phyloP scores from a whole-genome alignment of 768 basidiomycete genomes.

The Termitomyces sp. region DNA sequence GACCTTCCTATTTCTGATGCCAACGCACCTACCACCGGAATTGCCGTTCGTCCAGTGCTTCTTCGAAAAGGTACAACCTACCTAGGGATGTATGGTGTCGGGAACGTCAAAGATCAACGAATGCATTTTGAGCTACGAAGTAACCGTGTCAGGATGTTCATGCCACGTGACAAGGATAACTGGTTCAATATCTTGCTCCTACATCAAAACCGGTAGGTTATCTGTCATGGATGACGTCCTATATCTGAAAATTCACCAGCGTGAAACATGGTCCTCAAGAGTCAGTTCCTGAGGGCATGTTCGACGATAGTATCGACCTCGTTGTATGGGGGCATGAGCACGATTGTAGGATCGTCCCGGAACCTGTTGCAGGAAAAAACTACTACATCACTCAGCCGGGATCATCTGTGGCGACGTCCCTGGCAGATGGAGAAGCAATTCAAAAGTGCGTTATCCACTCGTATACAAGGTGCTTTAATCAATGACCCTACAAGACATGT shows the following conservation, averaged over 20 bases:
- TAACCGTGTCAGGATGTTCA: slow-evolving; percentile 94
- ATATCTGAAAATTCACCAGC: slow-evolving; percentile 33
- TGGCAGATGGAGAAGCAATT: slow-evolving; percentile 89
- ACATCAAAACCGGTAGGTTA: slow-evolving; percentile 89
- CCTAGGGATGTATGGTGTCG: slow-evolving; percentile 93
- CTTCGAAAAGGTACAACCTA: slow-evolving; percentile 82
- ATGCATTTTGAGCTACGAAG: slow-evolving; percentile 96
- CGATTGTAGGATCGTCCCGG: slow-evolving; percentile 90
- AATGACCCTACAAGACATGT: slow-evolving; percentile 64
- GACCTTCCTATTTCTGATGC: slow-evolving; percentile 78
- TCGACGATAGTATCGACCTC: slow-evolving; percentile 90
- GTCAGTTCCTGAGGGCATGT: slow-evolving; percentile 94
- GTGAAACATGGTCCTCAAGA: slow-evolving; percentile 95
- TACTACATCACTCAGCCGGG: slow-evolving; percentile 96
- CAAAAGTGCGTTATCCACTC: slow-evolving; percentile 62
- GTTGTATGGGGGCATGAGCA: slow-evolving; percentile 99
- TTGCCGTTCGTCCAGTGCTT: slow-evolving; percentile 86
- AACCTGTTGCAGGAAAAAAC: slow-evolving; percentile 84
- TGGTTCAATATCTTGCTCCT: slow-evolving; percentile 96
- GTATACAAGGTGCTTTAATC: background rate
- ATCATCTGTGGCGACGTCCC: slow-evolving; percentile 89
- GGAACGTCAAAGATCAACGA: slow-evolving; percentile 93
- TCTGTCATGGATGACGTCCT: background rate
- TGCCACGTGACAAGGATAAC: slow-evolving; percentile 84
- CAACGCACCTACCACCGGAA: slow-evolving; percentile 65